Evolutionary conservation across 257 asterid species (phyloP).

Genomic region (Orobanche coerulescens): DNA sequence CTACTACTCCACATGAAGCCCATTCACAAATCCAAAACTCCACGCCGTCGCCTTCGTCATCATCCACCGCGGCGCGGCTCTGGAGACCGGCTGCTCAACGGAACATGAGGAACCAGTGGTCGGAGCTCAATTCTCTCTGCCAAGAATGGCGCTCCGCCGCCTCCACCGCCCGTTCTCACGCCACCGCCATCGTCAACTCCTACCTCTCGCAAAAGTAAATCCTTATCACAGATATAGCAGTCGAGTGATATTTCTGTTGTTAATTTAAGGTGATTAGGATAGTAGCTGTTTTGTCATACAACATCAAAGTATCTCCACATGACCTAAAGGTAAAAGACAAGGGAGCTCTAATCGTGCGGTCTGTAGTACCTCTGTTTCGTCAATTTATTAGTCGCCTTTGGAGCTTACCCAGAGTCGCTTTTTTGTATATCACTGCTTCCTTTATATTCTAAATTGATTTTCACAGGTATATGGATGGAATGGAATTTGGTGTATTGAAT

Average conservation of each 20-base stretch:
- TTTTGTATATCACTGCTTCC: too few species aligned
- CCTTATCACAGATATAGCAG: background rate
- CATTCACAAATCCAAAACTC: slow-evolving; percentile 16
- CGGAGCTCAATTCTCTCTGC: slow-evolving; percentile 49
- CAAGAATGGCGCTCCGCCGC: slow-evolving; percentile 62
- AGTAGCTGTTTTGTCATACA: background rate
- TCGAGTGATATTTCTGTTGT: background rate
- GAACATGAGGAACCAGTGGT: slow-evolving; percentile 82
- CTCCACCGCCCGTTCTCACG: slow-evolving; percentile 59
- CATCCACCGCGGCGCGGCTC: slow-evolving; percentile 39
- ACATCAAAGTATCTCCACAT: background rate
- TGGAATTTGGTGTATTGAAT: slow-evolving; percentile 67
- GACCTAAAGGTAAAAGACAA: background rate
- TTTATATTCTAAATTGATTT: too few species aligned
- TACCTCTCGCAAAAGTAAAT: slow-evolving; percentile 62
- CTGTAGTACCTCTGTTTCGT: background rate
- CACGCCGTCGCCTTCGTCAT: slow-evolving; percentile 26
- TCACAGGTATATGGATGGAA: slow-evolving; percentile 60
- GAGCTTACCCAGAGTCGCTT: too few species aligned
- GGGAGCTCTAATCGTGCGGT: background rate
- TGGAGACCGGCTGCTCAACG: slow-evolving; percentile 91
- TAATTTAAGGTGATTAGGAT: background rate
- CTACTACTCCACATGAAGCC: background rate
- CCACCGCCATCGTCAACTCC: slow-evolving; percentile 62
- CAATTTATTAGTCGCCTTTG: background rate